Evolutionary conservation across 805 yeast species (phyloP).

Genomic region (Candida sanyiensis): DNA sequence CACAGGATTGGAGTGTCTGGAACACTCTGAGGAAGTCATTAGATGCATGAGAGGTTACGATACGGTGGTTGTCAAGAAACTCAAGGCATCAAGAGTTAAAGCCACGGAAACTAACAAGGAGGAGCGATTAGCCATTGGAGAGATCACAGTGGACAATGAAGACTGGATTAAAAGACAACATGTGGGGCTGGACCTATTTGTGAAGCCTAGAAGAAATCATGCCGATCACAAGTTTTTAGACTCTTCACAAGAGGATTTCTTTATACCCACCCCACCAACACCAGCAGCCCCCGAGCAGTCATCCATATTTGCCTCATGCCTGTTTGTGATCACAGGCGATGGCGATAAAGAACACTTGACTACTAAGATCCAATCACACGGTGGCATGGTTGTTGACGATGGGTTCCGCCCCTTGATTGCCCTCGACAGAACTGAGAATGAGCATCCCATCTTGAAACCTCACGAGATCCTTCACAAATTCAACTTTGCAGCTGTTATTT

Average conservation of each 20-base stretch:
- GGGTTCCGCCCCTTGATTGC: conserved; percentile 30
- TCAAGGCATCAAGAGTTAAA: conserved; percentile 13
- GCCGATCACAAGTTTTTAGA: conserved; percentile 12
- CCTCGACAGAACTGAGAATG: conserved; percentile 6
- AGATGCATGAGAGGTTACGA: conserved; percentile 60
- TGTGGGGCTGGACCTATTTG: conserved; percentile 17
- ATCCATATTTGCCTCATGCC: conserved; percentile 29
- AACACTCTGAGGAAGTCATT: conserved; percentile 24
- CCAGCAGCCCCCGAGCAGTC: neutral
- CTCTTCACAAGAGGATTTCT: conserved; percentile 11
- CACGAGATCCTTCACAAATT: conserved; percentile 19
- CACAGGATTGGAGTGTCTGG: conserved; percentile 37
- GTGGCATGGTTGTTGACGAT: conserved; percentile 35
- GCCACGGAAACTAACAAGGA: conserved; percentile 13
- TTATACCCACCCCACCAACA: conserved; percentile 10
- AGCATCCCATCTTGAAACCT: conserved; percentile 5
- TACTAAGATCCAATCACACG: conserved; percentile 34
- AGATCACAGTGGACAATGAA: conserved; percentile 28
- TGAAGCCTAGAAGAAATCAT: conserved; percentile 12
- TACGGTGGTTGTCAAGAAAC: conserved; percentile 34
- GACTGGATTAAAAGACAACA: conserved; percentile 33
- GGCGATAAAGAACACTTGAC: conserved; percentile 28
- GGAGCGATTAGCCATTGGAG: conserved; percentile 24
- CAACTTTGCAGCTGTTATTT: conserved; percentile 59
- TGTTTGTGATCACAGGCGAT: conserved; percentile 35